Evolutionary conservation across 345 rosid species (phyloP).

Genomic region (Salix udensis): DNA sequence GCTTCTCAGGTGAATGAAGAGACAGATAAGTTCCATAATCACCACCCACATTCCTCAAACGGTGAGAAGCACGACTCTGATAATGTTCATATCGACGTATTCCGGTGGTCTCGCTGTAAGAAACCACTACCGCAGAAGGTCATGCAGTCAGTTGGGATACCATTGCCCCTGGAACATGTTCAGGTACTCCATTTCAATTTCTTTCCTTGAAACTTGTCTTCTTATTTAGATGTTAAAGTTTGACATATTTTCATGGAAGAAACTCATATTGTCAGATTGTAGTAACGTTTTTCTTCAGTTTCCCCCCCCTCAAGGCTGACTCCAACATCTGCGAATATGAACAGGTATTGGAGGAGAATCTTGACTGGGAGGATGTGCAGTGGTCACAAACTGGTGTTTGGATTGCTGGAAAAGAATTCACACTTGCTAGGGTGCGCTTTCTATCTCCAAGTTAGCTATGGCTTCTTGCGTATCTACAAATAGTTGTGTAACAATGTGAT

Average conservation of each 20-base stretch:
- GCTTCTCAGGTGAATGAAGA: conserved; percentile 60
- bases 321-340: neutral
- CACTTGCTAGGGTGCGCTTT: conserved; percentile 89
- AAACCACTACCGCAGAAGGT: conserved; percentile 82
- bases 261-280: neutral
- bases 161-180: conserved; percentile 74
- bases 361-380: conserved; percentile 98
- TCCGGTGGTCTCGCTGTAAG: conserved; percentile 94
- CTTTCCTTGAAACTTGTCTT: neutral
- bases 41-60: conserved; percentile 50
- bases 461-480: neutral
- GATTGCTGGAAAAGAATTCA: conserved; percentile 87
- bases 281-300: neutral
- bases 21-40: conserved; percentile 59
- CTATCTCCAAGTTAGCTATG: conserved; percentile 32
- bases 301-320: neutral
- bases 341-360: conserved; percentile 80
- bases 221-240: neutral
- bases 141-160: conserved; percentile 85
- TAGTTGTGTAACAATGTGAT: neutral
- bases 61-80: conserved; percentile 76
- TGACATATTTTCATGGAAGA: neutral
- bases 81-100: conserved; percentile 57
- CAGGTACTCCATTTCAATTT: conserved; percentile 50
- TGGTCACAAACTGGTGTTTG: conserved; percentile 99